Evolutionary conservation across 192 early-diverging fungal species (phyloP).

Genomic region (Coemansia nantahalensis): DNA sequence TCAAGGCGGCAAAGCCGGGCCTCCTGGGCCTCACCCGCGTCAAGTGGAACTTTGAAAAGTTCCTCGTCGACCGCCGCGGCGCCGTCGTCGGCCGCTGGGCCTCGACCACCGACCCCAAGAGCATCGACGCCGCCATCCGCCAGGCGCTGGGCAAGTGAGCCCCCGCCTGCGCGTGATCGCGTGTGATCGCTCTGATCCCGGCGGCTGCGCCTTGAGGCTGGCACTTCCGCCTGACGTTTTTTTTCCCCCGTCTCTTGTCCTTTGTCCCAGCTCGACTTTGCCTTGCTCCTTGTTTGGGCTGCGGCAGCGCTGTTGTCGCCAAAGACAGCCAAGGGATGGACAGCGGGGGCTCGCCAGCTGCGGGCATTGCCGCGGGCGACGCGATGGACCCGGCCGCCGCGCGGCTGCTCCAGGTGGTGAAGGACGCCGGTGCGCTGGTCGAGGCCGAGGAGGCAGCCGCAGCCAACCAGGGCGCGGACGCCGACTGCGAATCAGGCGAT

Average conservation of each 20-base stretch:
- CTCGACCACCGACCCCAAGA: conserved; percentile 61
- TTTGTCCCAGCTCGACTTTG: too few relatives aligned
- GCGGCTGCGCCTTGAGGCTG: too few relatives aligned
- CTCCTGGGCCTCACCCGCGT: conserved; percentile 56
- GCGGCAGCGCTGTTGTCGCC: too few relatives aligned
- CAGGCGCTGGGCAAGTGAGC: background rate
- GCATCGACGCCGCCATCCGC: conserved; percentile 60
- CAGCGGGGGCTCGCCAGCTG: too few relatives aligned
- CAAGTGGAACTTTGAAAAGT: conserved; percentile 90
- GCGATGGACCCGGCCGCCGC: conserved; percentile 1
- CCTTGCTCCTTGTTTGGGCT: too few relatives aligned
- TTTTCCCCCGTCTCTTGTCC: too few relatives aligned
- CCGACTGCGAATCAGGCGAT: conserved; percentile 4
- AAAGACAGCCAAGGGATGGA: too few relatives aligned
- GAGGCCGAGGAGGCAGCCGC: background rate
- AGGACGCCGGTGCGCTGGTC: conserved; percentile 11
- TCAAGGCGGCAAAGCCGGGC: conserved; percentile 58
- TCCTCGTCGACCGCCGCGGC: conserved; percentile 67
- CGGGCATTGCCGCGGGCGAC: too few relatives aligned
- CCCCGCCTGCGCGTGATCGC: too few relatives aligned
- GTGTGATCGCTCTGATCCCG: too few relatives aligned
- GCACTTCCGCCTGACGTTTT: too few relatives aligned
- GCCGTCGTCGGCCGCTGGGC: conserved; percentile 63
- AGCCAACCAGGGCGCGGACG: too few relatives aligned
- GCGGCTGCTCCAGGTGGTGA: conserved; percentile 17